Base-by-base conservation (phyloP, 148 eudicot species). In the Salicornia ramosissima region DNA sequence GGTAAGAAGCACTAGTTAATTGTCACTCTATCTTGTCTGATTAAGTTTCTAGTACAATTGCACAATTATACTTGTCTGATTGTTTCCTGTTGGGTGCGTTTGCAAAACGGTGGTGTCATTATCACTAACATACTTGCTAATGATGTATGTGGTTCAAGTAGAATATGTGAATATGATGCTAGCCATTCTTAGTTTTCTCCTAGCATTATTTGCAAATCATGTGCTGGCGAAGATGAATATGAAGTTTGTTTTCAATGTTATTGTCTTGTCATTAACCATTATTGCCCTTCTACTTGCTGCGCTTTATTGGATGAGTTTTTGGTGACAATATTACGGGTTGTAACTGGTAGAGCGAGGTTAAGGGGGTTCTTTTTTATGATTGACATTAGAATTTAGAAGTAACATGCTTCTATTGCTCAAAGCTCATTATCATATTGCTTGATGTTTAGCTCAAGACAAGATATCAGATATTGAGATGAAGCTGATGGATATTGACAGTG, bases 401-500 rank as follows among this genome's bases (percentile, higher is more conserved):
- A 13, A 33, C 39, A 14, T 61, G 67, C 22, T 71, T 21, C 14
- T 40, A 49, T 69, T 59, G 24, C 64, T 15, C 33, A 22, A 18
- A 31, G n/a, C 10, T 64, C 28, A 36, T 33, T 34, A 16, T 25
- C 4, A 36, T 57, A 18, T 47, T 68, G n/a, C 31, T 46, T 73
- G 52, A 26, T 52, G 30, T 81, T 71, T 33, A 88, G 92, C 79
- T 74, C 92, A 87, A 71, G 87, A 87, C 64, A 87, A 82, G 87
- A 85, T 87, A 69, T 69, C 92, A 2, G 92, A 85, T 39, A 79
- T 85, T 65, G 89, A 85, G 82, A 87, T 87, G 92, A 87, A 87
- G 69, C 79, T 85, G 65, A 85, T 87, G 89, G 92, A 87, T 69
- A 87, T 87, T 46, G 89, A 87, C 67, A 85, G 92, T 34, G 89